A percentile compares a stretch with the other conserved stretches of the same genome.
phyloP scores from a whole-genome alignment of 208 protist species.

The Trypanosoma conorhini region DNA sequence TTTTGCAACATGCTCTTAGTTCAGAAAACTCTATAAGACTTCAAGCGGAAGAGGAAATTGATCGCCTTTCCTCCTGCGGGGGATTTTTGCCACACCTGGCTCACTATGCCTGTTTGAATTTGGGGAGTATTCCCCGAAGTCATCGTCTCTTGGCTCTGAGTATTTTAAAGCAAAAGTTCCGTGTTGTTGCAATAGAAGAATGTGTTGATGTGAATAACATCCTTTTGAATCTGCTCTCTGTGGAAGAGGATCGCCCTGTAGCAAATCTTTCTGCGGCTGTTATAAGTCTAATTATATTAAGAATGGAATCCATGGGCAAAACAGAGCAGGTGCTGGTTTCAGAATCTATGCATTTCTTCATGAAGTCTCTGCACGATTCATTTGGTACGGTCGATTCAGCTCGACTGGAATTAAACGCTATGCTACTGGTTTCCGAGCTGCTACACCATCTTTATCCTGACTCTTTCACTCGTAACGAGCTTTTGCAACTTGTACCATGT shows the following conservation, averaged over 20 bases:
- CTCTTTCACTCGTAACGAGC: neutral
- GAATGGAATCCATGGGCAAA: neutral
- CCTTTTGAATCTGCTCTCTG: conserved; percentile 32
- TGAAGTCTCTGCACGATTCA: conserved; percentile 33
- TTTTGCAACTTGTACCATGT: conserved; percentile 8
- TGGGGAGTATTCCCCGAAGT: conserved; percentile 1
- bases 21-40: conserved; percentile 43
- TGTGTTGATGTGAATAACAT: conserved; percentile 28
- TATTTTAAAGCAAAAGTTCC: conserved; percentile 46
- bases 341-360: neutral
- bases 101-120: conserved; percentile 22
- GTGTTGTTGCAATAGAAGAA: conserved; percentile 5
- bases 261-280: conserved; percentile 33
- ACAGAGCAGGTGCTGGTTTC: neutral
- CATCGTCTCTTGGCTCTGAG: conserved; percentile 39
- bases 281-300: conserved; percentile 24
- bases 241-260: conserved; percentile 31
- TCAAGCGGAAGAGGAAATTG: conserved; percentile 47
- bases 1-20: conserved; percentile 42
- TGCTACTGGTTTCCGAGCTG: conserved; percentile 15
- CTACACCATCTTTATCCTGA: neutral
- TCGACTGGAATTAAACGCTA: neutral
- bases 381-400: conserved; percentile 21
- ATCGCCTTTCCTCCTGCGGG: conserved; percentile 23
- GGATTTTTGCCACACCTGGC: conserved; percentile 35